phyloP scores from a whole-genome alignment of 768 basidiomycete species.

The Macrocybe gigantea region DNA sequence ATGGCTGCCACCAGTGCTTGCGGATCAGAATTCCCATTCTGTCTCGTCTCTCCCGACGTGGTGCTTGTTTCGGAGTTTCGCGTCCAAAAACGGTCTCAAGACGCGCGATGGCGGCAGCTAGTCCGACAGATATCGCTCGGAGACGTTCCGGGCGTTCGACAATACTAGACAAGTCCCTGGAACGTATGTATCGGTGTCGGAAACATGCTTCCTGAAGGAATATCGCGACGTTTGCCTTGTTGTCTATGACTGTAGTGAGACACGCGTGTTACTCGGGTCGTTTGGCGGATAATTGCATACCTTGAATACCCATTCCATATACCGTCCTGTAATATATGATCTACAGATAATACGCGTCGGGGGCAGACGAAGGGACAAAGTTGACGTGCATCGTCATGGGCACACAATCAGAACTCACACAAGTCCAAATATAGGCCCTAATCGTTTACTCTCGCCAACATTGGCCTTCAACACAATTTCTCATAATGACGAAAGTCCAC shows the following conservation, averaged over 20 bases:
- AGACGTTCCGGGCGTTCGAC: slow-evolving; percentile 92
- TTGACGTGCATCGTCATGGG: too few species aligned
- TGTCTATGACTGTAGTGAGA: background rate
- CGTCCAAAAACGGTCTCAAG: slow-evolving; percentile 39
- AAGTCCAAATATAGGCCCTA: too few species aligned
- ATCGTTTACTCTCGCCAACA: too few species aligned
- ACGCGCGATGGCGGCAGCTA: slow-evolving; percentile 74
- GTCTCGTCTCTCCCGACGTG: background rate
- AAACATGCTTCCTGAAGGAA: slow-evolving; percentile 71
- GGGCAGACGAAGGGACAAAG: too few species aligned
- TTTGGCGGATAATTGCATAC: too few species aligned
- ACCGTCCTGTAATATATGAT: too few species aligned
- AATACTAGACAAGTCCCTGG: slow-evolving; percentile 64
- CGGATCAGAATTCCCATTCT: slow-evolving; percentile 10
- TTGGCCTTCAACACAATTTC: too few species aligned
- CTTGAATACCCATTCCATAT: too few species aligned
- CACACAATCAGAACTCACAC: too few species aligned
- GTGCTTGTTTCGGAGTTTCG: slow-evolving; percentile 6
- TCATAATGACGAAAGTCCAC: too few species aligned
- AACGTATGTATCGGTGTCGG: slow-evolving; percentile 73
- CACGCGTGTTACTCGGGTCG: too few species aligned
- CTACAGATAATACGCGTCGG: too few species aligned
- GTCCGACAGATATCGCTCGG: slow-evolving; percentile 75
- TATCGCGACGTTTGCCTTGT: slow-evolving; percentile 18
- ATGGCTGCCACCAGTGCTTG: slow-evolving; percentile 45